Evolutionary conservation across 2,329 filamentous ascomycete genomes (phyloP), one percentile per base, ranked within the genome.

Genomic region (Fusarium chaquense): DNA sequence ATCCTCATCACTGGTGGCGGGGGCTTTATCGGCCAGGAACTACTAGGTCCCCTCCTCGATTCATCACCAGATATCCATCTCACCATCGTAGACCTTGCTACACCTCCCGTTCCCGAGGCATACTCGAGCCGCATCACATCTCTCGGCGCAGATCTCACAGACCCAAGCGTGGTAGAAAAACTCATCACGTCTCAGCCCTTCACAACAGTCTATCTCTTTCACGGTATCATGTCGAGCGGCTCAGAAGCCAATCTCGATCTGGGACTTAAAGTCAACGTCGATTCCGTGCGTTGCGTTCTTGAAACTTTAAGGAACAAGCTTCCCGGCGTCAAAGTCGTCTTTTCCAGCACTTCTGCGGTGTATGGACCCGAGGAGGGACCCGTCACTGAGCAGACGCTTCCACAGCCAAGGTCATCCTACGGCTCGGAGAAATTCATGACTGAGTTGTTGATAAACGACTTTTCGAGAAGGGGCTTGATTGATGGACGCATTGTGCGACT

Each of bases 1-100:
- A 83, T 91, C 41, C 84, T 90, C 75, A 89, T 91, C 72, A 91
- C 89, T 12, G 89, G 89, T 7, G 88, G 84, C 10, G 86, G 86
- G 45, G 89, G 89, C 62, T 90, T 91, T 76, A 86, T 91, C 60
- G 88, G 89, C 73, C 88, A 90, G 76, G 82, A 86, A 45, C 83
- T 91, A 26, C 84, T 87, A 4, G 81, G 82, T 52, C 83, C 86
- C 36, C 82, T 91, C 5, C 79, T 90, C 33, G 79, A 83, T 20
- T 76, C 77, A 1, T 73, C 76, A 1, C 60, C 71, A 26, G 65
- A 74, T 2, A 56, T 82, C 22, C 79, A 83, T 56, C 77, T 91
- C 52, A 83, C 84, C 49, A 79, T 90, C 45, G 88, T 86, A 13
- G 89, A 91, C 70, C 80, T 90, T 20, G 77, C 85, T 66, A 77